Evolutionary conservation across 768 basidiomycete genomes (phyloP).

Genomic region (Rhodotorula taiwanensis): DNA sequence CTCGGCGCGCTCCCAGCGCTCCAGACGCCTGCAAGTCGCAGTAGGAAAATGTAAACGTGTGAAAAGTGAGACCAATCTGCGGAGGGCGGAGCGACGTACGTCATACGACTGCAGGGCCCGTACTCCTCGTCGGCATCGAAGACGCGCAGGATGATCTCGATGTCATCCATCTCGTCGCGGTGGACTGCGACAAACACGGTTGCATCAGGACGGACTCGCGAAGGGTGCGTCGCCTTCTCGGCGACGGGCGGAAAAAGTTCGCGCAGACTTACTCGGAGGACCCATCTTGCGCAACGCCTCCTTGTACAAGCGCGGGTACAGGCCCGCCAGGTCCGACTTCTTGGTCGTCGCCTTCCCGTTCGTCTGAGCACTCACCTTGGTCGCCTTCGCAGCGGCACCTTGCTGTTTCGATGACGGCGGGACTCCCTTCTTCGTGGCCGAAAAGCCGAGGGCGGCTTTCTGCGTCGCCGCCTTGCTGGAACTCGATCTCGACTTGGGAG

Average conservation of each 20-base stretch:
- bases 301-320: slow-evolving; percentile 53
- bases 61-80: not conserved
- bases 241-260: no score
- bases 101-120: slow-evolving; percentile 68
- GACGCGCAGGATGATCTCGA: slow-evolving; percentile 42
- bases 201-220: not conserved
- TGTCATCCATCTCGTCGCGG: slow-evolving; percentile 26
- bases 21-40: slow-evolving; percentile 56
- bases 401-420: not conserved
- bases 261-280: slow-evolving; percentile 55
- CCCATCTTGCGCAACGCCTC: slow-evolving; percentile 56
- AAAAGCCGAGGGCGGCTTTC: slow-evolving; percentile 11
- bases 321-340: slow-evolving; percentile 37
- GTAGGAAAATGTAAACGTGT: no score
- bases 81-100: not conserved
- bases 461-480: not conserved
- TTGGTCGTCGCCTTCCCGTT: not conserved
- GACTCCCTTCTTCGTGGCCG: slow-evolving; percentile 4
- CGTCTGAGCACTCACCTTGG: no score
- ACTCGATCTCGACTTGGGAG: not conserved
- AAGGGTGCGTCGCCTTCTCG: no score
- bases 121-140: slow-evolving; percentile 77
- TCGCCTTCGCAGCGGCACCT: not conserved
- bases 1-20: slow-evolving; percentile 80
- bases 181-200: slow-evolving; percentile 11